phyloP scores from a whole-genome alignment of 495 filamentous ascomycete genomes.

The Gamarada debralockiae region DNA sequence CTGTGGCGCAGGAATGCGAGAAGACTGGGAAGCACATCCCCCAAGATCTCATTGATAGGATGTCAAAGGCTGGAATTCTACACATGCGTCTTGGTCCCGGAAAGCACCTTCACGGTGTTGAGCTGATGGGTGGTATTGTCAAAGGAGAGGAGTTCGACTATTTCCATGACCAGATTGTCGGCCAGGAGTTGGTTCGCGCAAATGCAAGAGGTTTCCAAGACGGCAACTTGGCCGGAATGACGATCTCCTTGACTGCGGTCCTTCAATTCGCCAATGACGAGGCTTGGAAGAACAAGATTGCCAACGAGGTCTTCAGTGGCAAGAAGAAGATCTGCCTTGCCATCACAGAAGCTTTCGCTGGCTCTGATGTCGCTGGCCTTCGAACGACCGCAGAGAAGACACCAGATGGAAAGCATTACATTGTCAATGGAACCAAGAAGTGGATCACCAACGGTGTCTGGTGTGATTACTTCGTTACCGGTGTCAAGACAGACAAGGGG shows the following conservation, averaged over 20 bases:
- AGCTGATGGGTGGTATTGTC: slow-evolving; percentile 64
- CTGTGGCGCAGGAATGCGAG: slow-evolving; percentile 79
- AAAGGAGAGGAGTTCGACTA: slow-evolving; percentile 83
- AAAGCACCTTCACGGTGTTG: slow-evolving; percentile 70
- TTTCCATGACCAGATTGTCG: slow-evolving; percentile 75
- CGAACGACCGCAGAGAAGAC: slow-evolving; percentile 80
- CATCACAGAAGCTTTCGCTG: slow-evolving; percentile 87
- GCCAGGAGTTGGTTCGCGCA: slow-evolving; percentile 67
- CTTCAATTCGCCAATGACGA: slow-evolving; percentile 73
- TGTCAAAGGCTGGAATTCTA: slow-evolving; percentile 69
- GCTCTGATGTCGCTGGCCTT: slow-evolving; percentile 75
- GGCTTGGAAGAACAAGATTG: slow-evolving; percentile 59
- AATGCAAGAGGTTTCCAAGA: slow-evolving; percentile 66
- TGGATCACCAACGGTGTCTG: slow-evolving; percentile 92
- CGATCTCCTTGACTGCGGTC: slow-evolving; percentile 77
- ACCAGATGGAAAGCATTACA: slow-evolving; percentile 77
- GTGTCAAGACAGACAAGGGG: slow-evolving; percentile 74
- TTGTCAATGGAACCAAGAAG: slow-evolving; percentile 88
- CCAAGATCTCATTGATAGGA: slow-evolving; percentile 72
- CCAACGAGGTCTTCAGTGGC: slow-evolving; percentile 69
- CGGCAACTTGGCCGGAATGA: slow-evolving; percentile 71
- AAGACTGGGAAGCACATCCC: slow-evolving; percentile 68
- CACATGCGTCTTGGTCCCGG: slow-evolving; percentile 84
- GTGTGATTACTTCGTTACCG: slow-evolving; percentile 75
- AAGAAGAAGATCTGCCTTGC: slow-evolving; percentile 87